Evolutionary conservation across 257 asterid genomes (phyloP).

Genomic region (Solanum gracilifrons): DNA sequence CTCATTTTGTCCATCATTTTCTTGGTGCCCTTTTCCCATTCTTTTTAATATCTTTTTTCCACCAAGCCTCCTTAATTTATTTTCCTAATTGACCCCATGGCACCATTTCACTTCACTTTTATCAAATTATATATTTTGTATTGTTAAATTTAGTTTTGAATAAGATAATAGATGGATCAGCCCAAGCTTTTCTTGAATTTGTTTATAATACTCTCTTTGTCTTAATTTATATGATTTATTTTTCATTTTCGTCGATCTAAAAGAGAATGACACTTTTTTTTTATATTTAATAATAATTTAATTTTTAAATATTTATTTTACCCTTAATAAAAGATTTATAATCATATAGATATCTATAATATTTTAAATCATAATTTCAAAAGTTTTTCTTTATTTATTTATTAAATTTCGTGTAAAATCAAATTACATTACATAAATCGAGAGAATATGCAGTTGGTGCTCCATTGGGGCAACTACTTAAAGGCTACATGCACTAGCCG

Average conservation of each 20-base stretch:
- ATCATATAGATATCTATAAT: no score
- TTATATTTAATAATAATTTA: background rate
- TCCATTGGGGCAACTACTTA: background rate
- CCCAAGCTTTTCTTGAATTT: background rate
- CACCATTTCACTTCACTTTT: background rate
- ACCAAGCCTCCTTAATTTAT: background rate
- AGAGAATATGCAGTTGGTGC: background rate
- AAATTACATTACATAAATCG: background rate
- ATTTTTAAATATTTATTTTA: background rate
- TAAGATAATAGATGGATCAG: background rate
- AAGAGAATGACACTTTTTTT: background rate
- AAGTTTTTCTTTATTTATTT: no score
- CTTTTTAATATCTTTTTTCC: background rate
- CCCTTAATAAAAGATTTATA: background rate
- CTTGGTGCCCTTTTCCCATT: background rate
- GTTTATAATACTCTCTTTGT: rapidly evolving
- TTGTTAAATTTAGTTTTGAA: background rate
- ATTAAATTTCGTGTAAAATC: background rate
- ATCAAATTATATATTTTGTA: background rate
- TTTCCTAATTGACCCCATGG: background rate
- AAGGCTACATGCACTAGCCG: background rate
- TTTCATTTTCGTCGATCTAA: no score
- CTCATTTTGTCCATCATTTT: background rate
- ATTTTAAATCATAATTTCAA: no score
- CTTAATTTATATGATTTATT: no score